These are phyloP conservation scores for Ophiostoma ulmi DNA, from an alignment of 2,329 filamentous ascomycete genomes.

Conservation along the genomic window DNA sequence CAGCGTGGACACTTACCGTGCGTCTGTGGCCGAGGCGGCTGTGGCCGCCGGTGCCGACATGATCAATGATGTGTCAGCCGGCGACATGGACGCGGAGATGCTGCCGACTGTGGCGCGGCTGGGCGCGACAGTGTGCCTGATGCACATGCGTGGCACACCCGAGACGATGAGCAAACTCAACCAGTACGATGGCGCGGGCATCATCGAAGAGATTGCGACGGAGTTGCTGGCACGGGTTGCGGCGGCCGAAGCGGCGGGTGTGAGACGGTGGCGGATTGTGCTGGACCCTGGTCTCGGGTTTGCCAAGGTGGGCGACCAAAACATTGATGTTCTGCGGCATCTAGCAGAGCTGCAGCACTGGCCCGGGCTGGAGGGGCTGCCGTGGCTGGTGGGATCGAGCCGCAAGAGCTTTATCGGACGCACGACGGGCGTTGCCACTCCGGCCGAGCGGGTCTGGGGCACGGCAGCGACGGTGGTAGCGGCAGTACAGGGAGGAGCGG, in stretches of 20 bases:
- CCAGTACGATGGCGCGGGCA: slow-evolving; percentile 53
- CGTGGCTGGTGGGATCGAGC: slow-evolving; percentile 86
- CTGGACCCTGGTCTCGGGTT: slow-evolving; percentile 94
- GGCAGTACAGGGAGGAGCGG: slow-evolving; percentile 78
- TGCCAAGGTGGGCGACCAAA: slow-evolving; percentile 76
- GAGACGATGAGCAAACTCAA: slow-evolving; percentile 70
- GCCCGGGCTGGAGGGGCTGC: slow-evolving; percentile 62
- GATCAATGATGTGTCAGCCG: slow-evolving; percentile 90
- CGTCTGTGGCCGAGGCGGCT: slow-evolving; percentile 71
- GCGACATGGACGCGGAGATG: slow-evolving; percentile 73
- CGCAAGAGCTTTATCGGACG: slow-evolving; percentile 84
- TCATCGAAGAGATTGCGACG: slow-evolving; percentile 58
- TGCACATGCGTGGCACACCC: slow-evolving; percentile 91
- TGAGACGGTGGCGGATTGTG: slow-evolving; percentile 89
- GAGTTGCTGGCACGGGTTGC: slow-evolving; percentile 67
- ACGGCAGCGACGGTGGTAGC: slow-evolving; percentile 85
- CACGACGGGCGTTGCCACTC: slow-evolving; percentile 68
- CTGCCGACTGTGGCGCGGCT: slow-evolving; percentile 71
- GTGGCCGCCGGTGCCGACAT: slow-evolving; percentile 79
- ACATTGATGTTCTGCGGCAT: slow-evolving; percentile 69
- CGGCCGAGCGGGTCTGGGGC: slow-evolving; percentile 70
- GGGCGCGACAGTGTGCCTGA: slow-evolving; percentile 73
- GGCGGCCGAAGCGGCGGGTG: slow-evolving; percentile 72
- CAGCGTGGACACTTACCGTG: slow-evolving; percentile 89
- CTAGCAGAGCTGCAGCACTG: slow-evolving; percentile 60